A percentile compares a stretch with the other conserved stretches of the same genome.
Evolutionary conservation across 495 filamentous ascomycete genomes (phyloP).

Genomic region (Margaritispora aquatica): DNA sequence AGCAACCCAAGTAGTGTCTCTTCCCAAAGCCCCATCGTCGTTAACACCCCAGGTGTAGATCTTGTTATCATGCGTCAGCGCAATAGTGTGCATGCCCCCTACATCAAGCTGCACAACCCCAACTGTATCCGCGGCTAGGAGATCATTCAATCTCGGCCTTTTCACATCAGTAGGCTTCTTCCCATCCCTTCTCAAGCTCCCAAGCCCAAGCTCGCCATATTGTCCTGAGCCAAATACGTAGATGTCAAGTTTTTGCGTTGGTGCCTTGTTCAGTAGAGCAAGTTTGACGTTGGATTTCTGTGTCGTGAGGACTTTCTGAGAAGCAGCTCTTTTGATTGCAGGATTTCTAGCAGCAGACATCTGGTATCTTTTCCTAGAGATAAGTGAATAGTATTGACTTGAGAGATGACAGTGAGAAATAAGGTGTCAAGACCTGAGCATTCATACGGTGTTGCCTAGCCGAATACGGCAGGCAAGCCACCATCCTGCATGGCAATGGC

Average conservation of each 20-base stretch:
- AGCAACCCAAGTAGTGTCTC: slow-evolving; percentile 50
- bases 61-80: slow-evolving; percentile 55
- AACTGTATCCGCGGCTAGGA: slow-evolving; percentile 44
- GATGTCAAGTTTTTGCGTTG: slow-evolving; percentile 32
- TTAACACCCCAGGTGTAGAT: slow-evolving; percentile 70
- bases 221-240: slow-evolving; percentile 49
- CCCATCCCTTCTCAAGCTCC: slow-evolving; percentile 7
- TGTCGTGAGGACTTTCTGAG: not conserved
- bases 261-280: slow-evolving; percentile 34
- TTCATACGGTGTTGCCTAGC: not conserved
- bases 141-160: slow-evolving; percentile 43
- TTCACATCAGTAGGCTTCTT: slow-evolving; percentile 44
- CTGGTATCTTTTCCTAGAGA: not conserved
- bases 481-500: no score
- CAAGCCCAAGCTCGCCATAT: slow-evolving; percentile 46
- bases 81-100: slow-evolving; percentile 61
- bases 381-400: not conserved
- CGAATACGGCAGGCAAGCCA: not conserved
- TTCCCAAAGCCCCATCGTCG: slow-evolving; percentile 58
- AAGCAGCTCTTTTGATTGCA: not conserved
- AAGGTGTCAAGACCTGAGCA: not conserved
- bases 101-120: slow-evolving; percentile 57
- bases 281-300: not conserved
- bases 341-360: not conserved
- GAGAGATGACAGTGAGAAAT: not conserved